A percentile compares a stretch with the other conserved stretches of the same genome.
Conservation (phyloP, 371 early-diverging fungal species). For the Mortierella polycephala region DNA sequence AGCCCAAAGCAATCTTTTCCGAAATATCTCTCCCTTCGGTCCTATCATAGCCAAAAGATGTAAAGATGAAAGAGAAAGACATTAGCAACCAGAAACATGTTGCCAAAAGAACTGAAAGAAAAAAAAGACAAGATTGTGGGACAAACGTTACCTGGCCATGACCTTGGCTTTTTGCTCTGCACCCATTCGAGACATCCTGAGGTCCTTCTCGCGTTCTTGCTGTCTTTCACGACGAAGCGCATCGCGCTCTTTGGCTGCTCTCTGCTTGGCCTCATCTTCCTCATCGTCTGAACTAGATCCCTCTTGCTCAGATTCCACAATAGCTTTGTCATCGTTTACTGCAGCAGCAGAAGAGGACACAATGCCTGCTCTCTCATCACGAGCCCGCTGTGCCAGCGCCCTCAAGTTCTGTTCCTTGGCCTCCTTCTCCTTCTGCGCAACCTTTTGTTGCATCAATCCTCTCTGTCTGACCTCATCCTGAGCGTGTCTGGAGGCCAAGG, state of each 20-base stretch:
- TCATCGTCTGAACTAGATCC: constrained; percentile 56
- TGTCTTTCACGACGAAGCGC: constrained; percentile 86
- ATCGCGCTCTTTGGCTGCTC: constrained; percentile 82
- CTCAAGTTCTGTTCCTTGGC: constrained; percentile 93
- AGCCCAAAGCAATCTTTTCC: constrained; percentile 96
- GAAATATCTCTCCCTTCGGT: constrained; percentile 93
- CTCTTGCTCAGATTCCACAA: constrained; percentile 28
- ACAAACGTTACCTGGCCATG: constrained; percentile 65
- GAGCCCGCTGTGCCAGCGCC: constrained; percentile 89
- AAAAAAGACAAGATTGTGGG: neutral
- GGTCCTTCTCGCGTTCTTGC: constrained; percentile 87
- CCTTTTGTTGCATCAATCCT: constrained; percentile 86
- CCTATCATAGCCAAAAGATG: constrained; percentile 36
- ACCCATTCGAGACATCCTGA: constrained; percentile 92
- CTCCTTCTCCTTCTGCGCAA: constrained; percentile 95
- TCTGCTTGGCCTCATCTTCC: constrained; percentile 60
- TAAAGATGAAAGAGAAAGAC: constrained; percentile 3
- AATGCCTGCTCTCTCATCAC: constrained; percentile 78
- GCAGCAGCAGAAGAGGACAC: constrained; percentile 18
- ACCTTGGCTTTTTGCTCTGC: constrained; percentile 87
- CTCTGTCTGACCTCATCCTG: constrained; percentile 94
- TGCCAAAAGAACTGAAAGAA: neutral
- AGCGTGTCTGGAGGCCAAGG: constrained; percentile 93
- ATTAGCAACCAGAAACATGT: constrained; percentile 2
- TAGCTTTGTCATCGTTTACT: constrained; percentile 4